Percentiles rank a stretch among this genome's conserved stretches.
phyloP scores from a whole-genome alignment of 768 basidiomycete genomes.

The Pisolithus orientalis region DNA sequence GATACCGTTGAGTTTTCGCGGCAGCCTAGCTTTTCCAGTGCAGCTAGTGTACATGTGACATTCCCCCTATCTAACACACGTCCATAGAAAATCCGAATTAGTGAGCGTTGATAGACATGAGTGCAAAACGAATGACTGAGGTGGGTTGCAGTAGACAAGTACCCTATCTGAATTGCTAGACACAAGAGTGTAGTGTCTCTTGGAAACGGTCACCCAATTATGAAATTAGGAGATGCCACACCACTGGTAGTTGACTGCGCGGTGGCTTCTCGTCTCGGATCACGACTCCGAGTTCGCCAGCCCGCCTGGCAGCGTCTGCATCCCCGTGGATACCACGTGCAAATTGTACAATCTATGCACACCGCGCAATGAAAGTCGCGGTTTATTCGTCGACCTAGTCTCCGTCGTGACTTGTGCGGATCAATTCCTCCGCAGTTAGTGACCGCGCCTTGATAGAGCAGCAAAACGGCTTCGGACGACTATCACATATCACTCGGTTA shows the following conservation, averaged over 20 bases:
- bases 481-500: conserved; percentile 6
- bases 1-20: too few relatives aligned
- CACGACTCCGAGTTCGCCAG: neutral
- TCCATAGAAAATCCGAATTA: too few relatives aligned
- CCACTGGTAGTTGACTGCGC: neutral
- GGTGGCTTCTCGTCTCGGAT: neutral
- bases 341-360: neutral
- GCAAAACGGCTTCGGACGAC: conserved; percentile 19
- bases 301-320: neutral
- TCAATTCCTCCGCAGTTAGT: conserved; percentile 7
- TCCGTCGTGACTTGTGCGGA: conserved; percentile 4
- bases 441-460: conserved; percentile 17
- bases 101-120: too few relatives aligned
- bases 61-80: too few relatives aligned
- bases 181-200: too few relatives aligned
- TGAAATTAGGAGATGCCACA: neutral
- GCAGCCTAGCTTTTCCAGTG: too few relatives aligned
- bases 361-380: neutral
- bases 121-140: neutral
- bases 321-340: neutral
- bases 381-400: neutral
- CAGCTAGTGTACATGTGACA: too few relatives aligned
- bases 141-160: neutral
- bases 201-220: too few relatives aligned
- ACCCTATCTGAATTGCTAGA: too few relatives aligned